phyloP scores from a whole-genome alignment of 148 eudicot genomes.

The Rhododendron mucronatum region DNA sequence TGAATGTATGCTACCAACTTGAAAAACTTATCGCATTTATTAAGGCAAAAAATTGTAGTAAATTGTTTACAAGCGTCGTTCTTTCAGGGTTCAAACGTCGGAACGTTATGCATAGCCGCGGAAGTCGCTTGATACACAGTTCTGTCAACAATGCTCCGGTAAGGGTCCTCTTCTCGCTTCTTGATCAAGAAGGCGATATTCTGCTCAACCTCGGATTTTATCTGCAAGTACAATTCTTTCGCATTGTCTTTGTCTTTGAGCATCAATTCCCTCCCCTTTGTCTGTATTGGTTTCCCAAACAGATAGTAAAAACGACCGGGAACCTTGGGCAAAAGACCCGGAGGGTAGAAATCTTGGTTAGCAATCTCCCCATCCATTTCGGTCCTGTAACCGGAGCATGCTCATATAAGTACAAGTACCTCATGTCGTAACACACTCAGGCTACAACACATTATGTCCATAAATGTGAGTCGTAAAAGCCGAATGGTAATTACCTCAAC shows the following conservation, averaged over 20 bases:
- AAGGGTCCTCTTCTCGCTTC: conserved; percentile 83
- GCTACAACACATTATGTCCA: neutral
- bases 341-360: conserved; percentile 53
- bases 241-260: conserved; percentile 52
- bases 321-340: conserved; percentile 64
- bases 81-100: conserved; percentile 54
- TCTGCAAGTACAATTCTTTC: conserved; percentile 46
- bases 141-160: conserved; percentile 53
- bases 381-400: conserved; percentile 33
- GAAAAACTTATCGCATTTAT: neutral
- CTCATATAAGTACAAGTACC: neutral
- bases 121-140: conserved; percentile 37
- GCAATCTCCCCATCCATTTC: conserved; percentile 60
- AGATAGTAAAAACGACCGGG: conserved; percentile 82
- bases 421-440: neutral
- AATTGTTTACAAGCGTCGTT: neutral
- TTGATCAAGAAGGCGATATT: conserved; percentile 52
- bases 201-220: conserved; percentile 54
- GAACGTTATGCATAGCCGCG: conserved; percentile 37
- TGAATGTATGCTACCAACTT: neutral
- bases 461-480: neutral
- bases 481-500: conserved; percentile 45
- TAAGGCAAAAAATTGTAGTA: neutral
- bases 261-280: conserved; percentile 48
- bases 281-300: conserved; percentile 71